Evolutionary conservation across 768 basidiomycete genomes (phyloP).

Genomic region (Cystobasidium onofrii): DNA sequence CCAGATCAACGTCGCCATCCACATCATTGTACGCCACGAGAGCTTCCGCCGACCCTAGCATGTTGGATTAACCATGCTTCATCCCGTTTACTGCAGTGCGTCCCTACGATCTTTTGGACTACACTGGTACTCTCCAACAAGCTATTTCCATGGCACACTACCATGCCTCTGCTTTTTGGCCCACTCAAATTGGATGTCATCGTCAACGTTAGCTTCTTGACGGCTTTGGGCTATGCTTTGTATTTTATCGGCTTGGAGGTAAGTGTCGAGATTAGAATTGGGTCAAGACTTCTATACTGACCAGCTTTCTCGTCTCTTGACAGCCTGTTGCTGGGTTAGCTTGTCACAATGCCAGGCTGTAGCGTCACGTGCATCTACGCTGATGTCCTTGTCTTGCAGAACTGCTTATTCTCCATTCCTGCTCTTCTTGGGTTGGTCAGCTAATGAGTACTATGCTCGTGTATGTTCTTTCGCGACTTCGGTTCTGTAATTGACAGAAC

Average conservation of each 20-base stretch:
- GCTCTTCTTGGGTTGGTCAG: not conserved
- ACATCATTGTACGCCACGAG: conserved; percentile 51
- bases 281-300: not conserved
- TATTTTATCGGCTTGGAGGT: conserved; percentile 84
- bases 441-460: not conserved
- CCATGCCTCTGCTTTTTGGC: conserved; percentile 54
- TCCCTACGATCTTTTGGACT: conserved; percentile 39
- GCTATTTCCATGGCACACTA: conserved; percentile 51
- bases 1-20: conserved; percentile 68
- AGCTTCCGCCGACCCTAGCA: not conserved
- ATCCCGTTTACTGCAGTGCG: conserved; percentile 39
- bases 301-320: not conserved
- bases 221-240: conserved; percentile 54
- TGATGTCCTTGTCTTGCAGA: conserved; percentile 17
- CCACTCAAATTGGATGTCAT: conserved; percentile 62
- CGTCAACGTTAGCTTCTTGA: conserved; percentile 59
- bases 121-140: conserved; percentile 38
- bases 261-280: conserved; percentile 43
- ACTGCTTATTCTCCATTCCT: conserved; percentile 8
- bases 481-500: conserved; percentile 67
- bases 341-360: not conserved
- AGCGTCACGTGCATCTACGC: conserved; percentile 11
- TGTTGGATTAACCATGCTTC: too few relatives aligned
- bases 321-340: conserved; percentile 21
- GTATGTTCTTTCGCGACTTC: conserved; percentile 47